Base-by-base conservation (phyloP, 2,329 filamentous ascomycete species). In the Neonectria sp. region DNA sequence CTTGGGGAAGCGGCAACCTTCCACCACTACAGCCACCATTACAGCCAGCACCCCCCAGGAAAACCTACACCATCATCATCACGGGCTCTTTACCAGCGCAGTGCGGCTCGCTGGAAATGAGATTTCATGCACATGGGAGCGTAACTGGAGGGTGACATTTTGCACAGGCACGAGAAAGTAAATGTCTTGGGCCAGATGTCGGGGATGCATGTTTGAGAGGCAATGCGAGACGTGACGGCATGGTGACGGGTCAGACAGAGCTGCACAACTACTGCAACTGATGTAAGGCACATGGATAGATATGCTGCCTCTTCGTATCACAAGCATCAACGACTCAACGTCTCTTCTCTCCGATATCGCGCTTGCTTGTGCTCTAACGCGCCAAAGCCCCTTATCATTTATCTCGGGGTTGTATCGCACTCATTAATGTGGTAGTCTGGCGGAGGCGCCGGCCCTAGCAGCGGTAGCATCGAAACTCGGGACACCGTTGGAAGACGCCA, bases 401-500 rank as follows among this genome's bases (percentile, higher is more conserved):
- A 58, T 53, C 52, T 59, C 45, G 52, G 53, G 63, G 63, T 65
- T 55, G 49, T 55, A 59, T 55, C 60, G 43, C 35, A 45, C 29
- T 60, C 57, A 58, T 56, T 60, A 40, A 24, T 43, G 58, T 59
- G 24, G 60, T 58, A 66, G 52, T 61, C 35, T 40, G 57, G 63
- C 60, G 63, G 63, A 66, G 58, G 63, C 51, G 58, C 46, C 33
- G 53, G 31, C 52, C 58, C 53, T 66, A 66, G 63, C 35, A 56
- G 55, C 43, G 45, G 63, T 66, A 52, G 63, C 58, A 66, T 66
- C 40, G 52, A 57, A 69, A 65, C 58, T 63, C 40, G 48, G 33
- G 48, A 43, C 57, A 21, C 43, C 55, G 29, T 31, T 35, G 51
- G 65, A 59, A 56, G 65, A 46, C 31, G 60, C 48, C 61, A 67